A percentile compares a stretch with the other conserved stretches of the same genome.
These are phyloP conservation scores for Apiospora sp. DNA, from an alignment of 2,329 filamentous ascomycete genomes.

Conservation along the genomic window DNA sequence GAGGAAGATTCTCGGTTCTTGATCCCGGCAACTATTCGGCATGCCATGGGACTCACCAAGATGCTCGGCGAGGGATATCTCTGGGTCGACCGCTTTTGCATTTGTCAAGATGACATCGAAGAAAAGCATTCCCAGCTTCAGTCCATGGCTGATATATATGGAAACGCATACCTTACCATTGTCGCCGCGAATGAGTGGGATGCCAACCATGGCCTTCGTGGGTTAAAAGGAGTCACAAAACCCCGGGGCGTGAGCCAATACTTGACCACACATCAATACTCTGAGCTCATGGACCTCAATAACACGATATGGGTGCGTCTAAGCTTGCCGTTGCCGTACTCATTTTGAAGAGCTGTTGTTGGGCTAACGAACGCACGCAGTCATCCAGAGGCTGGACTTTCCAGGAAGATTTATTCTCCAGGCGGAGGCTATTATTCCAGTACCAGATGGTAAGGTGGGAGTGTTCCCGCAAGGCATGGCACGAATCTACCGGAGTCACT, in stretches of 20 bases:
- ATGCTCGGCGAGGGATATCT: slow-evolving; percentile 45
- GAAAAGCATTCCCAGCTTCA: slow-evolving; percentile 41
- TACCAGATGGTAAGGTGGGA: not conserved
- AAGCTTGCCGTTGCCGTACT: not conserved
- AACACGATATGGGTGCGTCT: not conserved
- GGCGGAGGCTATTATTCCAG: not conserved
- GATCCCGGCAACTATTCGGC: not conserved
- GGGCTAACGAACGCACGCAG: not conserved
- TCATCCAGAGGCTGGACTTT: not conserved
- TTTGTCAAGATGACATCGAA: slow-evolving; percentile 36
- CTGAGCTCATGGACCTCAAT: not conserved
- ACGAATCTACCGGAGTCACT: not conserved
- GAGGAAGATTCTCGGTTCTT: not conserved
- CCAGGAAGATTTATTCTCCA: not conserved
- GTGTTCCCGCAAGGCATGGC: not conserved
- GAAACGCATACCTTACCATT: slow-evolving; percentile 46
- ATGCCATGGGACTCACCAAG: not conserved
- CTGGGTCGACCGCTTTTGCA: slow-evolving; percentile 50
- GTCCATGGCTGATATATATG: slow-evolving; percentile 49
- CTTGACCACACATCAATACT: not conserved
- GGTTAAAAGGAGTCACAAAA: not conserved
- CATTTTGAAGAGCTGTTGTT: not conserved
- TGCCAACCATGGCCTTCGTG: not conserved
- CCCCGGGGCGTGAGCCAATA: not conserved
- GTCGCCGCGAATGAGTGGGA: slow-evolving; percentile 40